phyloP scores from a whole-genome alignment of 1,284 basidiomycete genomes.

The Ustilago cynodontis region DNA sequence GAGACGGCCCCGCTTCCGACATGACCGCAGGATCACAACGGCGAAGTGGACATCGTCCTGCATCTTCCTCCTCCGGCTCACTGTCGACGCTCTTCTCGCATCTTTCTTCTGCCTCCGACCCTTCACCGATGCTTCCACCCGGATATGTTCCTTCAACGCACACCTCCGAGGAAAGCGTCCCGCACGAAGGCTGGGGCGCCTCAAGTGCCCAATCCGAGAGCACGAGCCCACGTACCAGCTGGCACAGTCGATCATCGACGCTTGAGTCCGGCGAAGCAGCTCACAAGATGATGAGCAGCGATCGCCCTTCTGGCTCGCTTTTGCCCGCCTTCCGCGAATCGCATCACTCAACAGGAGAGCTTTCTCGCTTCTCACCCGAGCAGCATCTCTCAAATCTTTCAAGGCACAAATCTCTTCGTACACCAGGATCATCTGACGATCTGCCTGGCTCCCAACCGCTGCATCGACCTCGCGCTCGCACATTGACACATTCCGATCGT shows the following conservation, averaged over 20 bases:
- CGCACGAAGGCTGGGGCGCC: slow-evolving; percentile 42
- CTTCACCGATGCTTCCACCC: slow-evolving; percentile 45
- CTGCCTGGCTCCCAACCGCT: slow-evolving; percentile 23
- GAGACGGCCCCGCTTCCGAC: slow-evolving; percentile 38
- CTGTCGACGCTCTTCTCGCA: slow-evolving; percentile 50
- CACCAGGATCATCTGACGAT: slow-evolving; percentile 32
- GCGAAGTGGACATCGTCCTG: slow-evolving; percentile 42
- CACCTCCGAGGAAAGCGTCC: slow-evolving; percentile 38
- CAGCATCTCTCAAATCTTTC: slow-evolving; percentile 34
- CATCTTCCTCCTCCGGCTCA: slow-evolving; percentile 46
- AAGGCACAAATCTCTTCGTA: slow-evolving; percentile 44
- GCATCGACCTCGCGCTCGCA: slow-evolving; percentile 51
- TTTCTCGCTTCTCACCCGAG: slow-evolving; percentile 28
- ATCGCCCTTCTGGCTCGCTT: slow-evolving; percentile 26
- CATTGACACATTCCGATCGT: slow-evolving; percentile 48
- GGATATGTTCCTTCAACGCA: slow-evolving; percentile 36
- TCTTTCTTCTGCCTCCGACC: slow-evolving; percentile 49
- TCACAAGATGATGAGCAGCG: slow-evolving; percentile 37
- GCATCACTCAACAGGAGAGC: slow-evolving; percentile 24
- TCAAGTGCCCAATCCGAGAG: slow-evolving; percentile 37
- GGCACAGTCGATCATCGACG: slow-evolving; percentile 59
- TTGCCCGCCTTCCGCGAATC: slow-evolving; percentile 41
- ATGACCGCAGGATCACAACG: slow-evolving; percentile 21
- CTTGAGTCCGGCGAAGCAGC: slow-evolving; percentile 55
- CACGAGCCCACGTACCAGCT: slow-evolving; percentile 53